Conservation (phyloP, 2,329 filamentous ascomycete genomes). For the Fusarium albidum region DNA sequence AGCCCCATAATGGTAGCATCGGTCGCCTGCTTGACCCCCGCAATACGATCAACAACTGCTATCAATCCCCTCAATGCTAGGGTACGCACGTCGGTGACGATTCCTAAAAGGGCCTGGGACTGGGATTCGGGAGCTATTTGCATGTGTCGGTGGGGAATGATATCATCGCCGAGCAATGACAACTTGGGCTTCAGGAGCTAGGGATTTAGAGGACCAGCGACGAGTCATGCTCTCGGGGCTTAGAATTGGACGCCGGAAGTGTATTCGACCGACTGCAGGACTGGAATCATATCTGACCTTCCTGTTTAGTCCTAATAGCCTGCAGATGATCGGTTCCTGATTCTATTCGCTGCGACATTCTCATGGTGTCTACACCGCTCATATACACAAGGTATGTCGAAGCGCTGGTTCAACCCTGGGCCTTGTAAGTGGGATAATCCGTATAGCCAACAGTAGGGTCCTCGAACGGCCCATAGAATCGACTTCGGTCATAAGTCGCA, state of each 20-base stretch:
- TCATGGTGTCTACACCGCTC: no score
- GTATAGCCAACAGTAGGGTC: constrained; percentile 46
- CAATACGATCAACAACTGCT: background rate
- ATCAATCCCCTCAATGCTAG: background rate
- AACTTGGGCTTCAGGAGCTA: no score
- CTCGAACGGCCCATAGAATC: constrained; percentile 53
- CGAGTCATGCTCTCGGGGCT: background rate
- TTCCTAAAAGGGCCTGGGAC: background rate
- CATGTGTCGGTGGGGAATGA: constrained; percentile 8
- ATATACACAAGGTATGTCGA: no score
- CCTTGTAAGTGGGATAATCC: constrained; percentile 43
- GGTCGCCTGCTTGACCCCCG: no score
- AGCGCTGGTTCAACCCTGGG: no score
- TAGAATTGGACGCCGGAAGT: constrained; percentile 12
- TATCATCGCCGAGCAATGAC: constrained; percentile 19
- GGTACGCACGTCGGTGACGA: background rate
- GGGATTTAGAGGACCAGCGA: no score
- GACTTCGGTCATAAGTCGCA: constrained; percentile 51
- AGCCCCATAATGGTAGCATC: no score
- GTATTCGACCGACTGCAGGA: background rate
- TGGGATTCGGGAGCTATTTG: constrained; percentile 3
- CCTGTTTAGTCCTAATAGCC: constrained; percentile 1
- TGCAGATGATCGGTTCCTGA: no score
- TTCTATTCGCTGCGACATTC: no score
- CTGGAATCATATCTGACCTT: background rate